Percentiles rank a stretch among this genome's conserved stretches.
phyloP scores from a whole-genome alignment of 2,329 filamentous ascomycete genomes.

The Ophiostoma himal-ulmi region DNA sequence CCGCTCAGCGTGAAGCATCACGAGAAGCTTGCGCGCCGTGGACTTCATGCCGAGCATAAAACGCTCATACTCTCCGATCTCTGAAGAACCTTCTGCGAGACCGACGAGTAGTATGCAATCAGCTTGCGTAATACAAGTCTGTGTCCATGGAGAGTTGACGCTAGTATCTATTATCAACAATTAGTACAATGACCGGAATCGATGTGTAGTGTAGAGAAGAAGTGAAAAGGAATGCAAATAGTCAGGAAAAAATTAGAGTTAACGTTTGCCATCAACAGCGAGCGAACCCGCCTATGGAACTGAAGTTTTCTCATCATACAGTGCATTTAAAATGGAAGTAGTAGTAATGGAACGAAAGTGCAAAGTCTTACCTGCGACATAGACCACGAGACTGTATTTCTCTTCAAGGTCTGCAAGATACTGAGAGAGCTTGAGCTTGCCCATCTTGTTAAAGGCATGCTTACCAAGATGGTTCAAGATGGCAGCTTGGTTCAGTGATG shows the following conservation, averaged over 20 bases:
- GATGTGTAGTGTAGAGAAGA: not conserved
- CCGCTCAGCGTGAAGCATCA: constrained; percentile 81
- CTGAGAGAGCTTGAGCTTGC: constrained; percentile 89
- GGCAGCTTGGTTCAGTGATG: constrained; percentile 84
- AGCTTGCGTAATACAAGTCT: constrained; percentile 93
- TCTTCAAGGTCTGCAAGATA: constrained; percentile 96
- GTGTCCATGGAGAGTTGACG: constrained; percentile 96
- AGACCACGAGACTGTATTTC: constrained; percentile 91
- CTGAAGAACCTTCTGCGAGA: constrained; percentile 80
- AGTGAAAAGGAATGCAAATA: constrained; percentile 17
- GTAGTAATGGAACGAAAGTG: constrained; percentile 3
- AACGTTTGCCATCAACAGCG: constrained; percentile 50
- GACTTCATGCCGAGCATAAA: constrained; percentile 97
- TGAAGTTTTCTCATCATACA: constrained; percentile 48
- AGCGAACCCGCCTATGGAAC: constrained; percentile 43
- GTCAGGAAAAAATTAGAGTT: constrained; percentile 67
- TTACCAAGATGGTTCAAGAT: constrained; percentile 92
- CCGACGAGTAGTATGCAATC: constrained; percentile 94
- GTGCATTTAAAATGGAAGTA: constrained; percentile 17
- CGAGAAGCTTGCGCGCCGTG: constrained; percentile 86
- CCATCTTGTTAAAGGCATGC: constrained; percentile 96
- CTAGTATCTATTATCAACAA: constrained; percentile 63
- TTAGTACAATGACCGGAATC: not conserved
- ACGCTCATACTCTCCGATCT: constrained; percentile 91
- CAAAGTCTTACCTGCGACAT: constrained; percentile 65